Base-by-base conservation (phyloP, 805 yeast genomes). In the Metschnikowia aberdeeniae region DNA sequence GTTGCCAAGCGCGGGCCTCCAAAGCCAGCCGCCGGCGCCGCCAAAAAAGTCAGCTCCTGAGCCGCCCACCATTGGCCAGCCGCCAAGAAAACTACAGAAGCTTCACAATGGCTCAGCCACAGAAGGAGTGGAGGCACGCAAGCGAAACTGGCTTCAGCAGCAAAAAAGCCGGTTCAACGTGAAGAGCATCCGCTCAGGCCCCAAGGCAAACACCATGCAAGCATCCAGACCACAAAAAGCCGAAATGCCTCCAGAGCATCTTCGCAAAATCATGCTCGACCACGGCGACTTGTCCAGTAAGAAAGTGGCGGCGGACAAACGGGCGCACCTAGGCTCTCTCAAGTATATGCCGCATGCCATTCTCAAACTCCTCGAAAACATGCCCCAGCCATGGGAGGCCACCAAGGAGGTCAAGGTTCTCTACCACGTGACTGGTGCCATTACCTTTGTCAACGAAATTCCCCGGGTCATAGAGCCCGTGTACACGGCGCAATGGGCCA, bases 361-460 rank as follows among this genome's bases (percentile, higher is more conserved):
- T 3, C 64, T 89, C 53, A 93, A 93, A 63, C 74, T 93, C 33
- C 60, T 93, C 33, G 99, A 93, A 58, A 89, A 89, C 59, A 92
- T 93, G 92, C 99, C 99, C 0, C 96, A 89, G 61, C 99, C 99
- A 1, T 93, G 99, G 99, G 98, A 93, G 62, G 78, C 80, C 42
- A 69, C 77, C 1, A 86, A 86, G 50, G 95, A 86, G 36, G 98
- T 93, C 19, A 81, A 78, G 46, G 98, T 92, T 6, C 64, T 92
- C 34, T 93, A 93, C 61, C 99, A 93, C 59, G 76, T 77, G 17
- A 81, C 93, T 0, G 99, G 99, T 22, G 97, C 99, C 11, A 84
- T 93, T 14, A 89, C 99, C 0, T 89, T 93, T 72, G 96, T 93
- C 17, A 84, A 92, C 61, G 98, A 93, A 60, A 75, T 78, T 4